Evolutionary conservation across 1,284 basidiomycete genomes (phyloP), one percentile per base, ranked within the genome.

Genomic region (Porogramme epimiltina): DNA sequence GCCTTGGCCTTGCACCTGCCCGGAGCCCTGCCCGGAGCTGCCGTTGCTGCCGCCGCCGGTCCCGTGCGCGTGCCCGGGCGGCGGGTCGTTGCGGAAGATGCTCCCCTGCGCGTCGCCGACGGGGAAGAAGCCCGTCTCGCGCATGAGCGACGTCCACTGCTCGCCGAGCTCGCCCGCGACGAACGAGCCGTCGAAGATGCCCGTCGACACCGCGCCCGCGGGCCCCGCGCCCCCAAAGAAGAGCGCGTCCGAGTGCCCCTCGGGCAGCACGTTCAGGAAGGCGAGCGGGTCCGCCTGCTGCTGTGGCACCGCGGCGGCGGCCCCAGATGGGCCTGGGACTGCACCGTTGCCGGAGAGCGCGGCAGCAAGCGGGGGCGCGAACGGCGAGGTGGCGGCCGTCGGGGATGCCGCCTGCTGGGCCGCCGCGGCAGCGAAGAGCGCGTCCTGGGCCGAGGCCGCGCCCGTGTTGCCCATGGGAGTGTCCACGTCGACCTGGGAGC

Each of bases 81-180:
- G 51, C 45, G 39, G 36, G 38, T 37, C 34, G 34, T 18, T 5
- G 13, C 34, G 34, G 34, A 37, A 37, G 37, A 59, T 55, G 45
- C 45, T 47, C 19, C 54, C 55, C 28, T 53, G 54, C 11, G 50
- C 42, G 47, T 62, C 62, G 9, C 34, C 34, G 34, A 37, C 34
- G 13, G 34, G 34, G 24, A 65, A 62, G 37, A 69, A 59, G 33
- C 66, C 66, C 34, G 67, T 64, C 55, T 66, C 62, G 39, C 61
- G 59, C 66, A 69, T 66, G 43, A 69, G 60, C 51, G 63, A 64
- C 56, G 59, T 62, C 67, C 67, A 69, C 58, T 66, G 62, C 37
- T 69, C 66, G 45, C 59, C 61, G 56, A 66, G 59, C 26, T 44
- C 45, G 44, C 59, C 52, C 23, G 55, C 54, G 28, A 56, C 58